These are phyloP conservation scores for Ophiognomonia clavigignenti-juglandacearum DNA, from an alignment of 2,329 filamentous ascomycete species.

Conservation along the genomic window DNA sequence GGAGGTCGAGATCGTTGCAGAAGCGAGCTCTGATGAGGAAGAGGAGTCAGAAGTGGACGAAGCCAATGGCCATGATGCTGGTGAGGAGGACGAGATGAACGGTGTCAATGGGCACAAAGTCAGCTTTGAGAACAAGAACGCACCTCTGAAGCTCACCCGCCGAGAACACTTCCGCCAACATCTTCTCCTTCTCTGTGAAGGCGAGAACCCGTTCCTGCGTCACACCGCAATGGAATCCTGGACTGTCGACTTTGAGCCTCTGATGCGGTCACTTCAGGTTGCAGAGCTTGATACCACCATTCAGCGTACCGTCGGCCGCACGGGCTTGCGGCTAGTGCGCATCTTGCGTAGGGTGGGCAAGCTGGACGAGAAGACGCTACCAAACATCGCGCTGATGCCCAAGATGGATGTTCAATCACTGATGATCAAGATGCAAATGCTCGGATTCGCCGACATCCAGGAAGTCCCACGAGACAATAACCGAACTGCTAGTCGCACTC, in stretches of 20 bases:
- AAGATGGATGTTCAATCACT: slow-evolving; percentile 81
- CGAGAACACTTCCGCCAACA: slow-evolving; percentile 64
- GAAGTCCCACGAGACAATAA: slow-evolving; percentile 88
- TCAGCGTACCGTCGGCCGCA: slow-evolving; percentile 67
- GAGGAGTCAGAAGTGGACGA: slow-evolving; percentile 18
- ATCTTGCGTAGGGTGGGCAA: slow-evolving; percentile 85
- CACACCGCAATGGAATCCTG: slow-evolving; percentile 71
- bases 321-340: slow-evolving; percentile 76
- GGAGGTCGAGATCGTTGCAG: slow-evolving; percentile 25
- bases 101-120: slow-evolving; percentile 33
- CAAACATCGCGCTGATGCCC: slow-evolving; percentile 74
- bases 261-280: slow-evolving; percentile 68
- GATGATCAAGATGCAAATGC: slow-evolving; percentile 79
- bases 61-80: slow-evolving; percentile 31
- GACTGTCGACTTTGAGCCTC: slow-evolving; percentile 74
- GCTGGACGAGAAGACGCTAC: slow-evolving; percentile 88
- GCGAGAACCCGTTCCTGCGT: slow-evolving; percentile 62
- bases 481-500: slow-evolving; percentile 73
- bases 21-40: slow-evolving; percentile 34
- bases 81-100: slow-evolving; percentile 24
- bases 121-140: slow-evolving; percentile 44
- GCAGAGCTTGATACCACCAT: slow-evolving; percentile 79
- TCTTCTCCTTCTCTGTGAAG: slow-evolving; percentile 66
- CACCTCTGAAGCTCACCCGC: slow-evolving; percentile 37
- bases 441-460: slow-evolving; percentile 84